These are phyloP conservation scores for Ceriops decandra DNA, from an alignment of 345 rosid species.

Conservation along the genomic window DNA sequence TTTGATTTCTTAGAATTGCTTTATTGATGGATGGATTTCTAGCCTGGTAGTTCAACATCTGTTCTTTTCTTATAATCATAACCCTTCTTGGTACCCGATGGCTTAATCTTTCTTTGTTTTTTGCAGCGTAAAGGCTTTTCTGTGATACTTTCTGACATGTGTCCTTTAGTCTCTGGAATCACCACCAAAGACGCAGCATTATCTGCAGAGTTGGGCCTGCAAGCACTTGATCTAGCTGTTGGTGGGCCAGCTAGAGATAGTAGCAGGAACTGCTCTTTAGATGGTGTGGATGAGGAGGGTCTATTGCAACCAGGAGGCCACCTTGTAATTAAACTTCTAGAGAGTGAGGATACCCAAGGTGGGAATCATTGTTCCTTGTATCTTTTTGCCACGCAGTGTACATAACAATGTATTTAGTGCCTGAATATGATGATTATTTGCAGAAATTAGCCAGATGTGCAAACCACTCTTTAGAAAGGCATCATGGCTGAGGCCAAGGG, in stretches of 20 bases:
- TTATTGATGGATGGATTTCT: too few species aligned
- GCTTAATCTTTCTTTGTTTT: conserved; percentile 6
- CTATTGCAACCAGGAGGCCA: conserved; percentile 66
- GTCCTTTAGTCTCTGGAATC: conserved; percentile 86
- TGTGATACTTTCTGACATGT: conserved; percentile 85
- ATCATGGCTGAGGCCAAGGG: conserved; percentile 91
- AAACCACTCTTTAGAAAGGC: conserved; percentile 75
- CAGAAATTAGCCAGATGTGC: conserved; percentile 72
- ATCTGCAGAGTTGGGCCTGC: conserved; percentile 81
- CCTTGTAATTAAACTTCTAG: conserved; percentile 83
- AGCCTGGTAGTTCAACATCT: background rate
- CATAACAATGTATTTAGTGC: background rate
- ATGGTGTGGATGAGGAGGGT: conserved; percentile 36
- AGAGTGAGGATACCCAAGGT: conserved; percentile 90
- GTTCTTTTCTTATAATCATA: background rate
- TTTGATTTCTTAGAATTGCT: background rate
- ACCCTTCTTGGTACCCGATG: background rate
- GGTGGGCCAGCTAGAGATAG: conserved; percentile 45
- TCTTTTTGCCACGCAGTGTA: background rate
- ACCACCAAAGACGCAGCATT: conserved; percentile 72
- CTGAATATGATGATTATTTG: conserved; percentile 8
- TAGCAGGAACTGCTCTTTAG: conserved; percentile 9
- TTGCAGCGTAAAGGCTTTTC: conserved; percentile 76
- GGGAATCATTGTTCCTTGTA: background rate
- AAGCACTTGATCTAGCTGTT: conserved; percentile 81